These are phyloP conservation scores for Fusarium piperis DNA, from an alignment of 2,329 filamentous ascomycete genomes.

Conservation along the genomic window DNA sequence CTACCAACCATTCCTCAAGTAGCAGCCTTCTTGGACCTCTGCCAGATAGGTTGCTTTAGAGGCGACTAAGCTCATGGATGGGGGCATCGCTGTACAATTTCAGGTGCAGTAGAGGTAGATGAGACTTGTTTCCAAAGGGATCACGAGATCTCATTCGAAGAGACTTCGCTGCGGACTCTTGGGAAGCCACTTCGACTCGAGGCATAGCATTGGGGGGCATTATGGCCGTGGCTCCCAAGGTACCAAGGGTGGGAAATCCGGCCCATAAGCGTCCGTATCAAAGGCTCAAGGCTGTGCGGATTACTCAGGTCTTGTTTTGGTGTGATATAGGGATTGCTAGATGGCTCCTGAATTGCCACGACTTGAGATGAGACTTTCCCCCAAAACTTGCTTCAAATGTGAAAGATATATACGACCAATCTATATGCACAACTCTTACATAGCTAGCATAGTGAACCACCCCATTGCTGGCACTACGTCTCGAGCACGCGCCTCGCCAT, in stretches of 20 bases:
- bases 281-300: background rate
- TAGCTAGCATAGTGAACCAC: background rate
- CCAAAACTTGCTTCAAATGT: background rate
- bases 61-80: background rate
- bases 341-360: background rate
- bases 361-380: background rate
- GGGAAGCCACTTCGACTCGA: background rate
- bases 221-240: background rate
- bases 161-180: background rate
- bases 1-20: background rate
- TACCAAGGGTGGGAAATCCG: background rate
- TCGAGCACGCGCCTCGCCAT: background rate
- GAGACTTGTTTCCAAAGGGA: background rate
- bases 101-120: background rate
- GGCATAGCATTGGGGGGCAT: background rate
- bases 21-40: background rate
- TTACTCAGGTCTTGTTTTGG: background rate
- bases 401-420: background rate
- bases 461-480: background rate
- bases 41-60: background rate
- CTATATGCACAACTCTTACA: background rate
- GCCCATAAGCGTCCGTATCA: too few relatives aligned
- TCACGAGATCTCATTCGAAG: background rate
- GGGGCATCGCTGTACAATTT: background rate
- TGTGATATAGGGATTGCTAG: background rate